phyloP scores from a whole-genome alignment of 2,329 filamentous ascomycete genomes.

The Scedosporium aurantiacum region DNA sequence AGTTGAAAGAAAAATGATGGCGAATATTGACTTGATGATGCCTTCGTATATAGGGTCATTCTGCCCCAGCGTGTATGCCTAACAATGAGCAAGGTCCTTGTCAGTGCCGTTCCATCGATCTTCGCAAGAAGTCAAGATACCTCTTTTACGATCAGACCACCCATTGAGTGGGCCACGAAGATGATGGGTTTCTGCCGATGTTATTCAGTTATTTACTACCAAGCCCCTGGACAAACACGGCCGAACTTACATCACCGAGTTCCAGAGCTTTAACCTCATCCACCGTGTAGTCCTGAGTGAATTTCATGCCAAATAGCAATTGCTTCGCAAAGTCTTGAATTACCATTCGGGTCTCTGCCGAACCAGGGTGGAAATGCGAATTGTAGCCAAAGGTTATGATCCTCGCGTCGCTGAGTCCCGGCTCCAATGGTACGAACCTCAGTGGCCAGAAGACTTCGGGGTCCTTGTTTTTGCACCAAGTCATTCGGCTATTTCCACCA shows the following conservation, averaged over 20 bases:
- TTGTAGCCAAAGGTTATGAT: conserved; percentile 23
- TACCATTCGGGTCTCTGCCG: conserved; percentile 11
- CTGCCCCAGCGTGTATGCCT: conserved; percentile 15
- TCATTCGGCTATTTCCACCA: conserved; percentile 26
- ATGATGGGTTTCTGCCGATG: conserved; percentile 14
- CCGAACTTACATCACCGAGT: not conserved
- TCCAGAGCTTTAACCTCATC: not conserved
- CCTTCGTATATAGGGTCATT: conserved; percentile 2
- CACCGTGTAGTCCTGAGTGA: not conserved
- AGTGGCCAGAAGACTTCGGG: conserved; percentile 26
- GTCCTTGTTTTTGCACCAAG: conserved; percentile 25
- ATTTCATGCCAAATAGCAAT: conserved; percentile 9
- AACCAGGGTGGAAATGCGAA: conserved; percentile 15
- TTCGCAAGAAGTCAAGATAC: conserved; percentile 7
- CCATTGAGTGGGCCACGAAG: conserved; percentile 18
- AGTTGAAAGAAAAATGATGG: conserved; percentile 23
- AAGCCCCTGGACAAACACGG: too few species aligned
- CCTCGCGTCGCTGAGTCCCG: conserved; percentile 15
- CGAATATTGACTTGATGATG: conserved; percentile 13
- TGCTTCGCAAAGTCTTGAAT: conserved; percentile 20
- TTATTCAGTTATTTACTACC: too few species aligned
- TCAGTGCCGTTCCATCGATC: not conserved
- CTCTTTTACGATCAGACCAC: conserved; percentile 22
- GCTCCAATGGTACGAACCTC: conserved; percentile 24
- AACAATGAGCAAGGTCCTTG: not conserved